Evolutionary conservation across 441 rosid species (phyloP).

Genomic region (Omphalea diandra): DNA sequence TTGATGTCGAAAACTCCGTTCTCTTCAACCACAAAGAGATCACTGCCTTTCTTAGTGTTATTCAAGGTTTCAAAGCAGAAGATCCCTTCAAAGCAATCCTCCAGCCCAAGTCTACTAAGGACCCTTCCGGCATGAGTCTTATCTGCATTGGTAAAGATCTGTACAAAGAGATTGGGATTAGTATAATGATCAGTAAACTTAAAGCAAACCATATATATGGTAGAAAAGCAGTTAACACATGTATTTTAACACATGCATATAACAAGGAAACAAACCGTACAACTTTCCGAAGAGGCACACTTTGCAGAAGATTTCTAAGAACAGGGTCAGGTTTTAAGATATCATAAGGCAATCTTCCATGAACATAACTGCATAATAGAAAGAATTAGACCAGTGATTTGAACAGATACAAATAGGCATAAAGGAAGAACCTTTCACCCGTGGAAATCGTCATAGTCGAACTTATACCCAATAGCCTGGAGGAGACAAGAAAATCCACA

Average conservation of each 20-base stretch:
- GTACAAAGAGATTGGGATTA: background rate
- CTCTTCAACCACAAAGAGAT: constrained; percentile 20
- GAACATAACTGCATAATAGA: constrained; percentile 55
- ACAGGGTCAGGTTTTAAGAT: constrained; percentile 76
- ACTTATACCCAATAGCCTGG: constrained; percentile 74
- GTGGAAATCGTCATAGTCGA: constrained; percentile 81
- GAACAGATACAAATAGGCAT: background rate
- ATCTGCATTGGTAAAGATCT: constrained; percentile 90
- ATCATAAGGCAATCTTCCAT: constrained; percentile 82
- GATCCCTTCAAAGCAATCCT: constrained; percentile 76
- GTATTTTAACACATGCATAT: too few species aligned
- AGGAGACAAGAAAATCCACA: constrained; percentile 15
- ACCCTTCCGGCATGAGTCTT: constrained; percentile 57
- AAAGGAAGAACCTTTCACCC: constrained; percentile 37
- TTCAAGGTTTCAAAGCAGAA: constrained; percentile 84
- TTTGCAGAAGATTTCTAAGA: constrained; percentile 62
- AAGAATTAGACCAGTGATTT: constrained; percentile 12
- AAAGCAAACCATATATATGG: background rate
- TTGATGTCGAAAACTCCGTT: constrained; percentile 37
- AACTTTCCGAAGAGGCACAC: constrained; percentile 70
- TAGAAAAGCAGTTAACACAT: background rate
- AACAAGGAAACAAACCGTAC: constrained; percentile 41
- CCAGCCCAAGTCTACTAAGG: constrained; percentile 75
- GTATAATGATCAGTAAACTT: background rate
- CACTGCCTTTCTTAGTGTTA: constrained; percentile 32